A percentile compares a stretch with the other conserved stretches of the same genome.
Evolutionary conservation across 176 grass and related monocot species (phyloP).

Genomic region (Zoysia pacifica): DNA sequence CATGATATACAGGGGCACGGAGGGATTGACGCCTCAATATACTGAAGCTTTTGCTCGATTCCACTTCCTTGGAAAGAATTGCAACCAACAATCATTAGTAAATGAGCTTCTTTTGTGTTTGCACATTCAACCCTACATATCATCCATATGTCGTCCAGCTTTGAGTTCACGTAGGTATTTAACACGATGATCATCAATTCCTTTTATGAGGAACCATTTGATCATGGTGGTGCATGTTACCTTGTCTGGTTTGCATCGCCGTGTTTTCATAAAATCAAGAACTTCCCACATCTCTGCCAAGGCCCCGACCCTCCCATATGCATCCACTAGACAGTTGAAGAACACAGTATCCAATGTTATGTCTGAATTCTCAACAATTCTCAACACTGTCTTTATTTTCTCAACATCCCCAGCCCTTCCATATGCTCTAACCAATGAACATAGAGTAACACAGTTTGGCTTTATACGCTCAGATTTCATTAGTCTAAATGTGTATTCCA

Average conservation of each 20-base stretch:
- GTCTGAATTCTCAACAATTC: conserved; percentile 78
- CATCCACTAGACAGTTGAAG: conserved; percentile 96
- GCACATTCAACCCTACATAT: conserved; percentile 27
- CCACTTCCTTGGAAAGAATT: conserved; percentile 6
- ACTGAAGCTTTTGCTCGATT: background rate
- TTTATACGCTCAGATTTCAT: conserved; percentile 98
- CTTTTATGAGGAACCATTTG: conserved; percentile 84
- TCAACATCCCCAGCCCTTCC: conserved; percentile 66
- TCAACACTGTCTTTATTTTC: conserved; percentile 75
- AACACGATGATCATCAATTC: conserved; percentile 78
- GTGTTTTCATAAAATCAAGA: conserved; percentile 79
- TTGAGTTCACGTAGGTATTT: conserved; percentile 66
- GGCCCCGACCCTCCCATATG: conserved; percentile 78
- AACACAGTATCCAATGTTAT: conserved; percentile 83
- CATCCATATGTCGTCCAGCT: conserved; percentile 33
- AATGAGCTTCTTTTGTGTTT: conserved; percentile 17
- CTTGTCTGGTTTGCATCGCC: conserved; percentile 65
- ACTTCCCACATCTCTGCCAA: conserved; percentile 86
- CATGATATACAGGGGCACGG: background rate
- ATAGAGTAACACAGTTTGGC: conserved; percentile 88
- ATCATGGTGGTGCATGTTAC: conserved; percentile 89
- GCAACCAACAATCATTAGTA: background rate
- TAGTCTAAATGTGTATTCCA: conserved; percentile 90
- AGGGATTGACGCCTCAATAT: background rate
- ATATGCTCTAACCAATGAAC: conserved; percentile 85